Evolutionary conservation across 768 basidiomycete genomes (phyloP), one percentile per base, ranked within the genome.

Genomic region (Mycena maculata): DNA sequence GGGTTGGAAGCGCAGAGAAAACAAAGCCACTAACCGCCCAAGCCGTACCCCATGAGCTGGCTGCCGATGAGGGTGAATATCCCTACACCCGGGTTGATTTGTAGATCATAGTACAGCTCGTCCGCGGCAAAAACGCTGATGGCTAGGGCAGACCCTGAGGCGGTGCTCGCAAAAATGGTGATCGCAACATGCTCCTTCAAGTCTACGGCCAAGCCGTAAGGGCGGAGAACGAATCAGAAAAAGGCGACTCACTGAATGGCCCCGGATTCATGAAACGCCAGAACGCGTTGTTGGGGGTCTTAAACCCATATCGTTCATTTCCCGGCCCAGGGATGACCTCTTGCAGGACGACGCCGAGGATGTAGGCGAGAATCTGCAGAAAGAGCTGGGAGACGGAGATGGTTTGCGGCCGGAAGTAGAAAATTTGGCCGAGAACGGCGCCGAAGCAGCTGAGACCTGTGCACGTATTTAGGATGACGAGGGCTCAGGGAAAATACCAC

Each of bases 221-320:
- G 23, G n/a, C 7, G 25, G 20, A 5, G 12, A 33, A 9, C 23
- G 22, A 6, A 20, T 20, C 15, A 55, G 25, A 42, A 23, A 6
- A 1, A 16, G 12, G 10, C 11, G 30, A 44, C 62, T 18, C 80
- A 81, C 88, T 90, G 80, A 90, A 90, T 23, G 86, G 86, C 0
- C 88, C 87, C 4, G 88, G 88, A 72, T 89, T 89, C 55, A 89
- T 75, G 72, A 85, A 88, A n/a, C 84, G 75, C 85, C 85, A 89
- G 66, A 79, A 88, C 1, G 63, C 73, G 69, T 76, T 79, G 66
- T 80, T 71, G 4, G 60, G 68, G 4, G 77, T 84, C 61, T 77
- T 71, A 57, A 82, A 71, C 0, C 63, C 59, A 20, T 65, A 53
- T 20, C 70, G 69, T 18, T 67, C 58, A 39, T 82, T 79, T 6